Percentiles rank a stretch among this genome's conserved stretches.
Evolutionary conservation across 2,329 filamentous ascomycete genomes (phyloP).

Genomic region (Penicillium palitans): DNA sequence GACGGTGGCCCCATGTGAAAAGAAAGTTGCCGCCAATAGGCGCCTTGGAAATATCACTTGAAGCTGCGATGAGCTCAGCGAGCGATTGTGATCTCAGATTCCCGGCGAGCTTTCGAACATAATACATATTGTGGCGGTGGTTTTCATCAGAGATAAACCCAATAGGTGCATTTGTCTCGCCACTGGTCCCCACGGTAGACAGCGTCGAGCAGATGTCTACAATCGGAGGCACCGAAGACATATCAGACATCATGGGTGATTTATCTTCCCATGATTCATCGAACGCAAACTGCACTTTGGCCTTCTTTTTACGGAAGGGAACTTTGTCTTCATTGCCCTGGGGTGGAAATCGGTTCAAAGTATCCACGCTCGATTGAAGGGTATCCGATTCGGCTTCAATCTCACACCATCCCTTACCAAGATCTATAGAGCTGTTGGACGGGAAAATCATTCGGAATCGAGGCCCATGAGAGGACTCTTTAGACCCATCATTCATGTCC

Average conservation of each 20-base stretch:
- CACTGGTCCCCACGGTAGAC: neutral
- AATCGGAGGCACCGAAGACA: neutral
- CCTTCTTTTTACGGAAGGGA: neutral
- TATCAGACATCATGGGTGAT: neutral
- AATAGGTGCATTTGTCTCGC: neutral
- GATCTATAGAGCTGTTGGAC: neutral
- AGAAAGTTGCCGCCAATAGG: neutral
- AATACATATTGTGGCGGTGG: neutral
- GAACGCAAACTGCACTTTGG: neutral
- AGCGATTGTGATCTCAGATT: neutral
- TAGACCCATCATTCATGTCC: neutral
- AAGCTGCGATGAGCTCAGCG: neutral
- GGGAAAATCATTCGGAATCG: neutral
- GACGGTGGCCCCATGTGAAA: neutral
- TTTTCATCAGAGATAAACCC: neutral
- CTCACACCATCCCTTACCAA: neutral
- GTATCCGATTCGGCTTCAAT: neutral
- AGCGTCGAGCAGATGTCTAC: neutral
- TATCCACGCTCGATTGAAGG: neutral
- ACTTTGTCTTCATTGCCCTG: neutral
- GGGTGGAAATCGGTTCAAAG: neutral
- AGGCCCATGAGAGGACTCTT: neutral
- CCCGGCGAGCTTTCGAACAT: neutral
- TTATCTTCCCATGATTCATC: neutral
- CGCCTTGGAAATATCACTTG: neutral